Conservation (phyloP, 768 basidiomycete genomes). For the Boletus subparvulus region DNA sequence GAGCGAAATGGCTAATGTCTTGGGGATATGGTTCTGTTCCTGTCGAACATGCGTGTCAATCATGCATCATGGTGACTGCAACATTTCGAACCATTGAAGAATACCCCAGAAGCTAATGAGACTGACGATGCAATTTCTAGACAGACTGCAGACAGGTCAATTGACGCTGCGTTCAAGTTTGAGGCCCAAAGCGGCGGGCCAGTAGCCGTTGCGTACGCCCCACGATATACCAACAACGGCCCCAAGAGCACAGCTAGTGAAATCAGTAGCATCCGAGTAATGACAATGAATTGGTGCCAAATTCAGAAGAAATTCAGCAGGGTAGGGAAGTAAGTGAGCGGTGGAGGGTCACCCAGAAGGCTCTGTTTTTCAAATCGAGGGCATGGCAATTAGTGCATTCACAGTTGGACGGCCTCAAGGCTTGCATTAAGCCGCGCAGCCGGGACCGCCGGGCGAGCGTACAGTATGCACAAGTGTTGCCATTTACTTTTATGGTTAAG, state of each 20-base stretch:
- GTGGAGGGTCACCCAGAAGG: conserved; percentile 3
- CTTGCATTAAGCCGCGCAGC: neutral
- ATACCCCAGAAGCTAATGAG: conserved; percentile 22
- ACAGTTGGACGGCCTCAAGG: conserved; percentile 12
- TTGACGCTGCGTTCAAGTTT: neutral
- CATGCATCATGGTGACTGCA: neutral
- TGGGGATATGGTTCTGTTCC: conserved; percentile 33
- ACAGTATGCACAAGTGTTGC: neutral
- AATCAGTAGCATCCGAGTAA: conserved; percentile 5
- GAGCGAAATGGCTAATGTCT: conserved; percentile 50
- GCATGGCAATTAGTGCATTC: conserved; percentile 1
- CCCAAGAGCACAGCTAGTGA: conserved; percentile 7
- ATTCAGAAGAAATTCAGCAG: conserved; percentile 4
- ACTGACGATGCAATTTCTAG: conserved; percentile 21
- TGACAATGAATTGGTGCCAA: neutral
- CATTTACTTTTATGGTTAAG: too few species aligned
- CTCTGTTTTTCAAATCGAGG: conserved; percentile 9
- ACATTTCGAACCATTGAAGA: conserved; percentile 19
- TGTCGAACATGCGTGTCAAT: conserved; percentile 13
- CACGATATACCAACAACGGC: conserved; percentile 6
- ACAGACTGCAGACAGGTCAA: conserved; percentile 14
- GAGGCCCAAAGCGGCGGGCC: neutral
- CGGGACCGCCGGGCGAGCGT: conserved; percentile 1
- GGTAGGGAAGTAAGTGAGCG: conserved; percentile 4
- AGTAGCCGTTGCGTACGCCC: neutral